Evolutionary conservation across 2,329 filamentous ascomycete genomes (phyloP), one percentile per base, ranked within the genome.

Genomic region (Fusarium nanum): DNA sequence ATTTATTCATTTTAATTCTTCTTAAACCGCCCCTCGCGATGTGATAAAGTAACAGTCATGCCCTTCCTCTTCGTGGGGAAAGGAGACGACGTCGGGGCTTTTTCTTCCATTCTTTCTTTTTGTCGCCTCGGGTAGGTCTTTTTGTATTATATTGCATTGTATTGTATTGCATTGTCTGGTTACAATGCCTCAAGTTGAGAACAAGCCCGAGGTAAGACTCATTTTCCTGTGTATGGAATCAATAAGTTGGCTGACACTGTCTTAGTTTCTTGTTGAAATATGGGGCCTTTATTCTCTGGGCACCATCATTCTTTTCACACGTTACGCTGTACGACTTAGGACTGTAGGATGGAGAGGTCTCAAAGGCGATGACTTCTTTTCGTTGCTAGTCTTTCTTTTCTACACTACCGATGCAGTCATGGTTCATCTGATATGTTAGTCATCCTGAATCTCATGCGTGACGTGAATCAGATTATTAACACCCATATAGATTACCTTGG

Each of bases 331-430:
- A 10, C 77, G 81, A 4, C 44, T 81, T 16, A 78, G 78, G 5
- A 79, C 78, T 1, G 80, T 81, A 5, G 81, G 81, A 6, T 61
- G 78, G 44, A 73, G 75, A 18, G 75, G 79, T 1, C 71, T 82
- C 12, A 75, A 78, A 20, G 79, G 81, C 6, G 82, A 83, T 61
- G 81, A 83, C 57, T 78, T 78, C 11, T 76, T 82, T 37, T 73
- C 77, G 1, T 41, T 79, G 10, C 55, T 79, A 5, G 78, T 81
- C 6, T 37, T 81, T 2, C 61, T 76, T 18, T 78, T 80, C 42
- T 81, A 79, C 47, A 75, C 76, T 2, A 67, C 78, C 6, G 80
- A 82, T 58, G 78, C 78, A 3, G 73, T 75, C 7, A 78, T 77
- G 1, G 79, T 82, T 1, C 73, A 80, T 28, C 60, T 80, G 2